phyloP scores from a whole-genome alignment of 192 early-diverging fungal species.

The Coemansia sp. region DNA sequence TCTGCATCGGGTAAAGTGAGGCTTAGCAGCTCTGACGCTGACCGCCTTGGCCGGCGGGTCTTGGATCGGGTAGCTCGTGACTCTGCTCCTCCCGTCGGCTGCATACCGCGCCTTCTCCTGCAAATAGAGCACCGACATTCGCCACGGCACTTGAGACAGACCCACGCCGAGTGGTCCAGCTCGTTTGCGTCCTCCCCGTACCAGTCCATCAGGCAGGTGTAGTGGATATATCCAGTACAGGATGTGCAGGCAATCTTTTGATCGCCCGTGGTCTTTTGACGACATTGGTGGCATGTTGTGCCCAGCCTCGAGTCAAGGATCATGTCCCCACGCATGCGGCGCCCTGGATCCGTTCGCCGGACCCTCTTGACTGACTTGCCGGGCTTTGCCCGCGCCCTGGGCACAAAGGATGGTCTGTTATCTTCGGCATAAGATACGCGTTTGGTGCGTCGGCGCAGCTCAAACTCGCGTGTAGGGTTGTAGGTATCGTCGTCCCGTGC shows the following conservation, averaged over 20 bases:
- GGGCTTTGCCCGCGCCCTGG: too few relatives aligned
- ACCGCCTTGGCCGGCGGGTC: too few relatives aligned
- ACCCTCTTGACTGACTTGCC: too few relatives aligned
- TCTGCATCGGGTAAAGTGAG: too few relatives aligned
- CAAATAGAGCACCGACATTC: conserved; percentile 38
- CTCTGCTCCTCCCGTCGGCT: conserved; percentile 37
- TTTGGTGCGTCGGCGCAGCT: conserved; percentile 8
- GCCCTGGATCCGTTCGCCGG: conserved; percentile 7
- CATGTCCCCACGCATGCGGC: conserved; percentile 15
- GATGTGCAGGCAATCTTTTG: conserved; percentile 32
- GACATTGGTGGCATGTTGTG: conserved; percentile 39
- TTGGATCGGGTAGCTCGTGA: too few relatives aligned
- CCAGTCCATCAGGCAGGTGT: conserved; percentile 19
- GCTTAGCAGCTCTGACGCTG: too few relatives aligned
- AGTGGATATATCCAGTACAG: too few relatives aligned
- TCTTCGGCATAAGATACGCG: conserved; percentile 21
- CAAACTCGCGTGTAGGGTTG: conserved; percentile 8
- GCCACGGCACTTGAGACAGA: conserved; percentile 30
- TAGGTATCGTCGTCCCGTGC: conserved; percentile 10
- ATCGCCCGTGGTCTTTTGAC: conserved; percentile 37
- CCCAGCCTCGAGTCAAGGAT: conserved; percentile 23
- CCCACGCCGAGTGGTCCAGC: conserved; percentile 13
- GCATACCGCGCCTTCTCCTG: conserved; percentile 21
- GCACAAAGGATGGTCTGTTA: conserved; percentile 1
- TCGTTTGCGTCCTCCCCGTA: conserved; percentile 23